Base-by-base conservation (phyloP, 805 yeast species). In the Kuraishia borneana region DNA sequence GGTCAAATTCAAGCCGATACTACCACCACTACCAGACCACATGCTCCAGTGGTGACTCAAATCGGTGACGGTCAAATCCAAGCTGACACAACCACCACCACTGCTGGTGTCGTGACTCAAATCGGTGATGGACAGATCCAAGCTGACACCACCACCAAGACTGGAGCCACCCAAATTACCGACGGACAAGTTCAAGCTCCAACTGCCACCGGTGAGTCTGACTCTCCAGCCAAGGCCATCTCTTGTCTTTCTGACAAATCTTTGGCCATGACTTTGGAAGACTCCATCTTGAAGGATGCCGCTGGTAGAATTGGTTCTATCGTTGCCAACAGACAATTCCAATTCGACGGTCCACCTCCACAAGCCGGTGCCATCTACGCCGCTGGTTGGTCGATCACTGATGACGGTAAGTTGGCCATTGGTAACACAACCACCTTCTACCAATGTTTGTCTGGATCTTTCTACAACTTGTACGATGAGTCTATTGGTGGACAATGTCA, bases 341-440 rank as follows among this genome's bases (percentile, higher is more conserved):
- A 72, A 59, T 72, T 72, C 45, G 78, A 72, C 50, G 77, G 77
- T 49, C 76, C 76, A 33, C 76, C 76, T 54, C 77, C 77, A 39
- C 78, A 72, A 58, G 77, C 71, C 37, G 72, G 72, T 56, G 62
- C 71, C 33, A 63, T 64, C 38, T 61, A 65, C 42, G 73, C 73
- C 44, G 69, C 65, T 32, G 71, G 72, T 38, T 65, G 72, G 72
- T 58, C 70, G 29, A 56, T 66, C 40, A 53, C 65, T 34, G 48
- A 53, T 30, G 67, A 60, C 25, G 68, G 61, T 30, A 53, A 56
- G 51, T 67, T 70, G 45, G 73, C 73, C 30, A 54, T 70, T 44
- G 76, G 76, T 53, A 52, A 59, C 54, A 48, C 47, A 34, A 59
- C 65, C 32, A 54, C 56, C 25, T 70, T 70, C 65, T 70, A 64